Conservation (phyloP, 2,329 filamentous ascomycete species). For the Cryoendolithus antarcticus region DNA sequence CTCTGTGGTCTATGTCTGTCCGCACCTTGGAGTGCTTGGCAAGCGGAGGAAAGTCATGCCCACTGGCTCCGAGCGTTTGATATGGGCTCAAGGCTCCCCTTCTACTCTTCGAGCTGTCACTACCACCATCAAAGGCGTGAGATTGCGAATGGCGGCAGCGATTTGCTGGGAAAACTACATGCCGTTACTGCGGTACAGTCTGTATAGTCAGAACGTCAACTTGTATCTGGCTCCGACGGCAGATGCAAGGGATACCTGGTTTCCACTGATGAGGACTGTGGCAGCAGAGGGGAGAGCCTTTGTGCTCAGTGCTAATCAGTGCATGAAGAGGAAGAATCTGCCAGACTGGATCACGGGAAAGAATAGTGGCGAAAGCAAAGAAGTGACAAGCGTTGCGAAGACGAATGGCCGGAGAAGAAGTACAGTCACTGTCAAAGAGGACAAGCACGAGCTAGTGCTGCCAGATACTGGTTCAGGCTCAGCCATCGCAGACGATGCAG, state of each 20-base stretch:
- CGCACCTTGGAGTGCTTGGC: slow-evolving; percentile 57
- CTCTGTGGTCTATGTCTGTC: slow-evolving; percentile 69
- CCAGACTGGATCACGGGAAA: slow-evolving; percentile 42
- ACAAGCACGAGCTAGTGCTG: slow-evolving; percentile 45
- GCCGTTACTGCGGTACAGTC: slow-evolving; percentile 69
- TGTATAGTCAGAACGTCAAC: slow-evolving; percentile 87
- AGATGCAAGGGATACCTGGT: slow-evolving; percentile 72
- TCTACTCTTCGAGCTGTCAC: slow-evolving; percentile 67
- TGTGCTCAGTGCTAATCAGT: slow-evolving; percentile 82
- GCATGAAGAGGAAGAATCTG: slow-evolving; percentile 47
- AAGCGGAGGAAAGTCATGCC: slow-evolving; percentile 92
- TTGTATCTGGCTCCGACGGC: slow-evolving; percentile 85
- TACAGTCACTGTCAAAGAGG: slow-evolving; percentile 30
- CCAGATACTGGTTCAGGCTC: slow-evolving; percentile 7
- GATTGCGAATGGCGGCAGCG: slow-evolving; percentile 68
- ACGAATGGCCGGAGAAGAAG: slow-evolving; percentile 23
- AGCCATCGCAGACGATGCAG: slow-evolving; percentile 4
- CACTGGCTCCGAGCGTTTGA: slow-evolving; percentile 68
- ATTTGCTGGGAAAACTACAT: slow-evolving; percentile 98
- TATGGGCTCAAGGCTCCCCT: slow-evolving; percentile 80
- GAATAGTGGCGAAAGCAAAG: neutral
- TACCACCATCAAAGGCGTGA: slow-evolving; percentile 65
- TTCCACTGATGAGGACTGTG: slow-evolving; percentile 67
- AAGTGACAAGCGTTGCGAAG: neutral
- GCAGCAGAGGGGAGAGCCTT: slow-evolving; percentile 74